phyloP scores from a whole-genome alignment of 257 asterid species.

The Petunia axillaris region DNA sequence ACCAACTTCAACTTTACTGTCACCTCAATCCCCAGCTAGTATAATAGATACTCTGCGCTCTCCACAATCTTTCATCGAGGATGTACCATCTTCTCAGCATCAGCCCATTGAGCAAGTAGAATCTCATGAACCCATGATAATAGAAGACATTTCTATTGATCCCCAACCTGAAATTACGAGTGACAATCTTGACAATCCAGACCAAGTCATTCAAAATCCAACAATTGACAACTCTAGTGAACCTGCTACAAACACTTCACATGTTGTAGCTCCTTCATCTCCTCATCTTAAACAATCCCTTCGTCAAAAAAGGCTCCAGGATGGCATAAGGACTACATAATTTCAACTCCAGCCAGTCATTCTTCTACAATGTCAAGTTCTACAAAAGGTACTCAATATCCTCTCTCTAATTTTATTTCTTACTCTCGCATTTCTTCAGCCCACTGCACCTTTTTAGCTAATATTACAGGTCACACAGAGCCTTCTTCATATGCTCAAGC shows the following conservation, averaged over 20 bases:
- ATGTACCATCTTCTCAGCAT: not conserved
- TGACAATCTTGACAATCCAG: not conserved
- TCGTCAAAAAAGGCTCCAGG: not conserved
- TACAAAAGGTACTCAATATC: conserved; percentile 11
- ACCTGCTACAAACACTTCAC: not conserved
- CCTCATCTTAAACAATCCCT: not conserved
- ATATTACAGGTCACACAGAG: conserved; percentile 11
- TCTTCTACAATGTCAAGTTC: not conserved
- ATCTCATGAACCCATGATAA: not conserved
- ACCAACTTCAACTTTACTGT: not conserved
- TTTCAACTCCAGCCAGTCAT: not conserved
- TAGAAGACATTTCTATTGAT: not conserved
- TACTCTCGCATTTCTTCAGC: not conserved
- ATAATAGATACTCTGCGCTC: not conserved
- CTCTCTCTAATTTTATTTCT: conserved; percentile 20
- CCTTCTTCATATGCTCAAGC: conserved; percentile 12
- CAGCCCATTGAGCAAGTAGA: not conserved
- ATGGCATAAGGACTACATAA: not conserved
- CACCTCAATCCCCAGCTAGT: not conserved
- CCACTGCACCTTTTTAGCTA: conserved; percentile 16
- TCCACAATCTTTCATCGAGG: not conserved
- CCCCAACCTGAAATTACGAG: not conserved
- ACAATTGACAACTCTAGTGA: not conserved
- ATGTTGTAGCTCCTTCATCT: not conserved
- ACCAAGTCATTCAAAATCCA: not conserved